Conservation (phyloP, 2,329 filamentous ascomycete species). For the Pseudogymnoascus sp. region DNA sequence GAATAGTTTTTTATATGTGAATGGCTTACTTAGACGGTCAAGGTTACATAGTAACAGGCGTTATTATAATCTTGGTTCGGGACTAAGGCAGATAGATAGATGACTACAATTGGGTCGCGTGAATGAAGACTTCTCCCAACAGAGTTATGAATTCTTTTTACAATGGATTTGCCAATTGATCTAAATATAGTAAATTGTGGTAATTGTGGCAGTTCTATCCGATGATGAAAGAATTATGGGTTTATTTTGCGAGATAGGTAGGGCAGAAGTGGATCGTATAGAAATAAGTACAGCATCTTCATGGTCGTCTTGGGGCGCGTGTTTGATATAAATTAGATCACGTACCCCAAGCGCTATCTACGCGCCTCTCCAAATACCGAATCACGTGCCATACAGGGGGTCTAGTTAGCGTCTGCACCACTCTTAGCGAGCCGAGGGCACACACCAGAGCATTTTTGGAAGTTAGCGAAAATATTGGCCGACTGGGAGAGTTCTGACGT, state of each 20-base stretch:
- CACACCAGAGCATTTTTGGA: conserved; percentile 12
- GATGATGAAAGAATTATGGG: background rate
- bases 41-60: conserved; percentile 9
- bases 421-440: conserved; percentile 19
- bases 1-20: conserved; percentile 8
- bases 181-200: background rate
- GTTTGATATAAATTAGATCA: background rate
- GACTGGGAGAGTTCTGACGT: conserved; percentile 9
- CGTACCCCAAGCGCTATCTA: background rate
- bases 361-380: background rate
- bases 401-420: conserved; percentile 15
- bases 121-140: background rate
- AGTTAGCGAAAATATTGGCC: conserved; percentile 11
- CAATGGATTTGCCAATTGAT: background rate
- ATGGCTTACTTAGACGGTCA: conserved; percentile 1
- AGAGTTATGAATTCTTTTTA: background rate
- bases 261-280: background rate
- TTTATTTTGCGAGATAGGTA: background rate
- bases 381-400: background rate
- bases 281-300: background rate
- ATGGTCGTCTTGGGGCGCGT: background rate
- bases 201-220: background rate
- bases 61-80: conserved; percentile 5
- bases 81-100: conserved; percentile 4
- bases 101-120: background rate